Base-by-base conservation (phyloP, 2,329 filamentous ascomycete genomes). In the Fulvia fulva region DNA sequence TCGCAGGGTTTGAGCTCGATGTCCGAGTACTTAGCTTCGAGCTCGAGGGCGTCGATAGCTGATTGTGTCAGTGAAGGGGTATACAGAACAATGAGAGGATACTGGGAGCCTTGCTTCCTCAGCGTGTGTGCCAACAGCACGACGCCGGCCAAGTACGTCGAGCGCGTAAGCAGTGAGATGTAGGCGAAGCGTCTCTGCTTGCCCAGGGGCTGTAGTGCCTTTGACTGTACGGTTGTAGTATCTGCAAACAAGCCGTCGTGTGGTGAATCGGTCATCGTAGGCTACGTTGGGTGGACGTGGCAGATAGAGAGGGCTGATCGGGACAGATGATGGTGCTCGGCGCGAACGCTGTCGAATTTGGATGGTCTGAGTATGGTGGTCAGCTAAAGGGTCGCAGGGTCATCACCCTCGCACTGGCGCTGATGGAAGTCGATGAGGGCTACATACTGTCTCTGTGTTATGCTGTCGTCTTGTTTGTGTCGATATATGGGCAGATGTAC, bases 121-220 rank as follows among this genome's bases (percentile, higher is more conserved):
- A 83, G 70, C 4, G 78, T 78, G 62, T 81, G 72, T 6, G 78
- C 76, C 12, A 82, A 75, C 9, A 81, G 69, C 5, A 82, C 70
- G 11, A 79, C 79, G 30, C 80, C 80, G 12, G 80, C 75, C 6
- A 82, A 73, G 63, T 82, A 82, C 25, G 74, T 77, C 2, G 76
- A 71, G 6, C 75, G 72, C 0, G 80, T 82, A 16, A 82, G 73
- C 30, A 82, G 73, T 0, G 79, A 81, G 25, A 77, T 75, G 67
- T 80, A 83, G 3, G 77, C 77, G 54, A 73, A 62, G 37, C 43
- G 21, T 28, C 44, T 41, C 14, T 14, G 1, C 14, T 41, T 19
- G 5, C 37, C 37, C 14, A 41, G 19, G 26, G 22, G 37, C 28
- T 30, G 37, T 34, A 47, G 22, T 8, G 8, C 30, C 44, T 34